Conservation (phyloP, 768 basidiomycete genomes). For the Filobasidium wieringae region DNA sequence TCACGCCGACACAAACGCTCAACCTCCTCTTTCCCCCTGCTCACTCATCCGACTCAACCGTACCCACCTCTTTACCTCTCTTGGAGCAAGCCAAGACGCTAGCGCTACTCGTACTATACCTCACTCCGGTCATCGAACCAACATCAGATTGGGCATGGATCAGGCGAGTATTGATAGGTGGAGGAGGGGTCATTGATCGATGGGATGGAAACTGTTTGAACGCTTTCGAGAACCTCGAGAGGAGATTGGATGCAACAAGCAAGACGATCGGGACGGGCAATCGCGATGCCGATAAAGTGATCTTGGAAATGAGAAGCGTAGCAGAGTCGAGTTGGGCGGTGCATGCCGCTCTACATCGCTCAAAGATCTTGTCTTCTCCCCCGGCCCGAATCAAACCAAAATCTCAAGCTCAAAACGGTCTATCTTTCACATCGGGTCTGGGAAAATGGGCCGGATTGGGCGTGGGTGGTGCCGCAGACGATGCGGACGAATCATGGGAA, state of each 20-base stretch:
- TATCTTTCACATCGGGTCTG: neutral
- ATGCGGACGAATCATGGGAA: slow-evolving; percentile 69
- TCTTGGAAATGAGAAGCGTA: slow-evolving; percentile 58
- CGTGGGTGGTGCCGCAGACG: neutral
- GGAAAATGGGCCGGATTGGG: neutral
- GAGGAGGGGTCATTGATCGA: slow-evolving; percentile 63
- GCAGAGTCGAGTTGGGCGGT: slow-evolving; percentile 80
- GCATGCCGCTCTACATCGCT: slow-evolving; percentile 42
- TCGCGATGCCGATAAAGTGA: neutral
- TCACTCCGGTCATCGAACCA: slow-evolving; percentile 61
- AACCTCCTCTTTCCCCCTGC: slow-evolving; percentile 46
- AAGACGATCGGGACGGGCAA: too few relatives aligned
- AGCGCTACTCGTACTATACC: slow-evolving; percentile 59
- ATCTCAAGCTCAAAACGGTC: neutral
- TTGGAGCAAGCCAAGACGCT: slow-evolving; percentile 56
- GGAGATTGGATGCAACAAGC: slow-evolving; percentile 22
- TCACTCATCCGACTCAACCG: slow-evolving; percentile 13
- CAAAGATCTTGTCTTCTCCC: neutral
- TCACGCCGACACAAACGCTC: slow-evolving; percentile 39
- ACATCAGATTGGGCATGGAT: slow-evolving; percentile 56
- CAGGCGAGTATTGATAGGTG: slow-evolving; percentile 46
- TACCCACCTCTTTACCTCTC: slow-evolving; percentile 37
- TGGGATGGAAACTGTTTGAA: slow-evolving; percentile 79
- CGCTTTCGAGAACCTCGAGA: slow-evolving; percentile 79
- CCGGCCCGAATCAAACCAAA: neutral